Percentiles rank a stretch among this genome's conserved stretches.
These are phyloP conservation scores for Sutorius eximius DNA, from an alignment of 1,284 basidiomycete genomes.

Conservation along the genomic window DNA sequence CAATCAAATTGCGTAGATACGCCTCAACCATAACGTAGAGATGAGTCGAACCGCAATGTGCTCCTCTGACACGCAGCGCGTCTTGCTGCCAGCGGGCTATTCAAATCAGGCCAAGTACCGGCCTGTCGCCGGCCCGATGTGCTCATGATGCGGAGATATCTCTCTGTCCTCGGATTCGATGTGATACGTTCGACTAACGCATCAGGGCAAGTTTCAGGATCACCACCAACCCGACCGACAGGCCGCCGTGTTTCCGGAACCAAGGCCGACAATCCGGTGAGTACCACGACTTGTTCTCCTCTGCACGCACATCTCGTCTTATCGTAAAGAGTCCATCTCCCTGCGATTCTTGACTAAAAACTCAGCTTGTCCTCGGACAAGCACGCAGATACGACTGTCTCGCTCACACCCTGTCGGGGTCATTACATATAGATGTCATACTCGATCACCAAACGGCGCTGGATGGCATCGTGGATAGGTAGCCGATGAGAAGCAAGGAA, in stretches of 20 bases:
- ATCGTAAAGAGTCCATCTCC: no score
- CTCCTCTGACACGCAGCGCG: background rate
- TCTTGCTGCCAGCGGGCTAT: background rate
- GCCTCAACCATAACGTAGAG: background rate
- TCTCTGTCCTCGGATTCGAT: background rate
- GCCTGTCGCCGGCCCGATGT: background rate
- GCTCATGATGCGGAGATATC: background rate
- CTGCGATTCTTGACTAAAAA: no score
- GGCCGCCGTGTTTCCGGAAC: background rate
- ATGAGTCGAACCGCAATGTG: background rate
- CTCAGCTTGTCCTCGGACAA: no score
- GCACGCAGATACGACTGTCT: background rate
- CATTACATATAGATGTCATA: background rate
- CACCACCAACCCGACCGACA: no score
- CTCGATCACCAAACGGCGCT: background rate
- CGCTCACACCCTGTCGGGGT: background rate
- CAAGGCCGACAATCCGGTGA: background rate
- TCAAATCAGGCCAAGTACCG: background rate
- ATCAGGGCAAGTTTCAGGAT: background rate
- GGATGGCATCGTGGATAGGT: background rate
- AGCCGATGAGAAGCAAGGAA: conserved; percentile 11
- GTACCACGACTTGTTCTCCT: no score
- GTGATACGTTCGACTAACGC: background rate
- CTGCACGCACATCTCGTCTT: no score
- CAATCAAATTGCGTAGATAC: conserved; percentile 11